A percentile compares a stretch with the other conserved stretches of the same genome.
phyloP scores from a whole-genome alignment of 2,329 filamentous ascomycete species.

The Talaromyces sp. region DNA sequence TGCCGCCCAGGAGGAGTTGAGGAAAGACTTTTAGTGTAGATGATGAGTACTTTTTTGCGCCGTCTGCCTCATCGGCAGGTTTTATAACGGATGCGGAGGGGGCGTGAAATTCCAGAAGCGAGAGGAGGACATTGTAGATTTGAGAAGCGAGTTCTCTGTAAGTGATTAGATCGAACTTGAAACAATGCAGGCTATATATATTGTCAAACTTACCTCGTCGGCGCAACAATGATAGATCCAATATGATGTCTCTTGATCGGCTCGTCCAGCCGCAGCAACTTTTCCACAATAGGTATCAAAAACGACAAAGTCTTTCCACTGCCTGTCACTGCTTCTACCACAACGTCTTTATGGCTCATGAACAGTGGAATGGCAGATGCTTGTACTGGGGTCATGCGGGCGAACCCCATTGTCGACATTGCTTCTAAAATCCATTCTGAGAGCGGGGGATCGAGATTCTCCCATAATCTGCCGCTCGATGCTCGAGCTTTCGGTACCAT shows the following conservation, averaged over 20 bases:
- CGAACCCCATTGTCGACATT: constrained; percentile 77
- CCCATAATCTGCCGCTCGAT: constrained; percentile 57
- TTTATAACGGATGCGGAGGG: constrained; percentile 59
- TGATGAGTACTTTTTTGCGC: constrained; percentile 38
- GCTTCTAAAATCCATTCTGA: constrained; percentile 85
- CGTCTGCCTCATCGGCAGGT: constrained; percentile 43
- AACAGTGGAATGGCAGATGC: constrained; percentile 86
- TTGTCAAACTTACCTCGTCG: constrained; percentile 55
- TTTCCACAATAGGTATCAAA: constrained; percentile 76
- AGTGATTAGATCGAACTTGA: background rate
- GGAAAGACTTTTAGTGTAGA: constrained; percentile 65
- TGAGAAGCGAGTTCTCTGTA: constrained; percentile 80
- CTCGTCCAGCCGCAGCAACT: constrained; percentile 73
- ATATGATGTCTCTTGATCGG: constrained; percentile 87
- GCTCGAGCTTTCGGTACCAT: constrained; percentile 43
- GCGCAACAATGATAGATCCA: constrained; percentile 85
- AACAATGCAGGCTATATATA: background rate
- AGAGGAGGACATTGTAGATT: constrained; percentile 76
- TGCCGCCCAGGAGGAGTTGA: constrained; percentile 82
- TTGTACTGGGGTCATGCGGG: constrained; percentile 89
- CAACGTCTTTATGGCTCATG: constrained; percentile 84
- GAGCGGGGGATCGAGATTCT: constrained; percentile 64
- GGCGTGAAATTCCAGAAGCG: constrained; percentile 75
- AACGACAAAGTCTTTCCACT: constrained; percentile 89
- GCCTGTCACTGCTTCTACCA: constrained; percentile 88